Conservation (phyloP, 305 asterid species). For the Fraxinus floribunda region DNA sequence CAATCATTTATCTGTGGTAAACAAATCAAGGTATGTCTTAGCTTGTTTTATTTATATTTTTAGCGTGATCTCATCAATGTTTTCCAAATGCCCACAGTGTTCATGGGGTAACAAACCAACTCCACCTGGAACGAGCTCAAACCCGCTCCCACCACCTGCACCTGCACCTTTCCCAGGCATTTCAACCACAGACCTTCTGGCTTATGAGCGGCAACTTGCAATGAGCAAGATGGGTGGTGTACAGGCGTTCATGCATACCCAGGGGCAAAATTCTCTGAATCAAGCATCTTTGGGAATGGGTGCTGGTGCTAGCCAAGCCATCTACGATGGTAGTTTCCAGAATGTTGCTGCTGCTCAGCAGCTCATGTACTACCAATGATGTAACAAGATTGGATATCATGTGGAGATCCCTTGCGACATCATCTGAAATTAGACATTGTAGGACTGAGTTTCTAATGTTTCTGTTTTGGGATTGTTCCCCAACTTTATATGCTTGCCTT, state of each 20-base stretch:
- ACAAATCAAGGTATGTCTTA: conserved; percentile 67
- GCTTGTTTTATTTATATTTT: background rate
- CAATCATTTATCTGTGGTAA: conserved; percentile 62
- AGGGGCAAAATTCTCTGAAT: conserved; percentile 36
- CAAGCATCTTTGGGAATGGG: conserved; percentile 34
- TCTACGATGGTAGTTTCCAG: conserved; percentile 47
- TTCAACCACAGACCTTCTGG: conserved; percentile 37
- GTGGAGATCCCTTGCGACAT: background rate
- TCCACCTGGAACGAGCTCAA: conserved; percentile 51
- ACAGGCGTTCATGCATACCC: conserved; percentile 42
- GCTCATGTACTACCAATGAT: conserved; percentile 44
- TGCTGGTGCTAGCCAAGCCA: conserved; percentile 42
- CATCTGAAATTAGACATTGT: conserved; percentile 11
- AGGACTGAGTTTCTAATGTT: background rate
- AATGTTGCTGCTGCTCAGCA: conserved; percentile 37
- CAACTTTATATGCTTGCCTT: conserved; percentile 16
- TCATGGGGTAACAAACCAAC: conserved; percentile 63
- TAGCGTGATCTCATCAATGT: background rate
- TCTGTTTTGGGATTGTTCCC: background rate
- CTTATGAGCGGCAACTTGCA: conserved; percentile 46
- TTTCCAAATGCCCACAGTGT: conserved; percentile 28
- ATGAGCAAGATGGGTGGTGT: conserved; percentile 49
- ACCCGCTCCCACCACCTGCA: conserved; percentile 50
- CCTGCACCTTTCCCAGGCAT: conserved; percentile 28
- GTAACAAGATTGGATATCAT: background rate